Conservation (phyloP, 768 basidiomycete genomes). For the Mycena haematopus region DNA sequence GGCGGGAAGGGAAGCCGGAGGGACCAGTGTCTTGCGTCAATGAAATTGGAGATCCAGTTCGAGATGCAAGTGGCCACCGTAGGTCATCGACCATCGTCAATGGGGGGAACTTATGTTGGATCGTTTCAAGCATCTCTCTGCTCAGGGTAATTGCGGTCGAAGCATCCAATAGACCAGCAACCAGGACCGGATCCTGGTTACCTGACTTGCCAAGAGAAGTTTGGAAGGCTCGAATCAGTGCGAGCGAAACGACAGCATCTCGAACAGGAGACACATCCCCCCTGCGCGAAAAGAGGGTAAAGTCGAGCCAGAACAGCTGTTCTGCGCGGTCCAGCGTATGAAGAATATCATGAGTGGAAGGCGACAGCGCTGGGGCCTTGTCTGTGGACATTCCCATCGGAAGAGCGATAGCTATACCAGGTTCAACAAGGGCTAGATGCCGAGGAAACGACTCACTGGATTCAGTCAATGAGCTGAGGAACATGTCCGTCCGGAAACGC, state of each 20-base stretch:
- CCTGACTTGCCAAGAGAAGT: conserved; percentile 76
- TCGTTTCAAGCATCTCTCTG: conserved; percentile 85
- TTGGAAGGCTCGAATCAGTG: conserved; percentile 76
- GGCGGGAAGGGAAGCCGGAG: conserved; percentile 27
- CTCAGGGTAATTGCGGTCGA: conserved; percentile 80
- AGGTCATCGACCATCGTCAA: conserved; percentile 61
- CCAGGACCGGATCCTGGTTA: conserved; percentile 55
- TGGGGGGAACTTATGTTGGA: conserved; percentile 70
- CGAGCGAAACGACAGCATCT: conserved; percentile 73
- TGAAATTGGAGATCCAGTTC: conserved; percentile 50
- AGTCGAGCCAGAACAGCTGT: conserved; percentile 68
- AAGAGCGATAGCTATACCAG: conserved; percentile 72
- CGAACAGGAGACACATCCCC: conserved; percentile 78
- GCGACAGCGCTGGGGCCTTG: conserved; percentile 43
- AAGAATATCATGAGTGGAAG: conserved; percentile 63
- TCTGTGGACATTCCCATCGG: conserved; percentile 77
- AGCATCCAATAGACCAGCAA: conserved; percentile 73
- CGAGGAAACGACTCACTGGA: conserved; percentile 66
- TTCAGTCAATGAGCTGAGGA: conserved; percentile 88
- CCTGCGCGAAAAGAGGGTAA: conserved; percentile 57
- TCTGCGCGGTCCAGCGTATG: conserved; percentile 71
- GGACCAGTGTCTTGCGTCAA: conserved; percentile 30
- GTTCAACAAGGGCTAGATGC: neutral
- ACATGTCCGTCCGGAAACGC: conserved; percentile 85
- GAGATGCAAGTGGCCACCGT: conserved; percentile 69